Conservation (phyloP, 2,329 filamentous ascomycete genomes). For the Thielaviopsis euricoi region DNA sequence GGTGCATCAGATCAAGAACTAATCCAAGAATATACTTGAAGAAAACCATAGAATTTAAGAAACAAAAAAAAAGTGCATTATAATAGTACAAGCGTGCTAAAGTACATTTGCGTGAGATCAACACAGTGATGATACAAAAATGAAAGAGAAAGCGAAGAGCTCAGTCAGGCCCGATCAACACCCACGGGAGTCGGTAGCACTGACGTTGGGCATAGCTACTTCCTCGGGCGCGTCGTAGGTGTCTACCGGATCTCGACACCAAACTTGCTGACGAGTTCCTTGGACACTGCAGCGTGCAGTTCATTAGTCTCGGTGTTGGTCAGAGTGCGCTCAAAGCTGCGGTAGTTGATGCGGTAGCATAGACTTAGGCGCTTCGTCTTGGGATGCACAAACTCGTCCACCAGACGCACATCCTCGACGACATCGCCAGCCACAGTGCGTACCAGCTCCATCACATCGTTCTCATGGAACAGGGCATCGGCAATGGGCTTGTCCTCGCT, state of each 20-base stretch:
- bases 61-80: too few relatives aligned
- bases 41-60: too few relatives aligned
- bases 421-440: constrained; percentile 65
- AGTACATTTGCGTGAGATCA: too few relatives aligned
- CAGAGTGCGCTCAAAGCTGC: constrained; percentile 78
- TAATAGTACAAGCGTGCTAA: too few relatives aligned
- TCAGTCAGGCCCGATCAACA: too few relatives aligned
- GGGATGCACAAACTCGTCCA: constrained; percentile 79
- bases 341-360: constrained; percentile 88
- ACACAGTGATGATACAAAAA: too few relatives aligned
- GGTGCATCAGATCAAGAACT: too few relatives aligned
- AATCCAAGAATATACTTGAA: too few relatives aligned
- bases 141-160: too few relatives aligned
- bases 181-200: too few relatives aligned
- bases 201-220: too few relatives aligned
- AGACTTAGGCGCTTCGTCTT: constrained; percentile 68
- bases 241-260: constrained; percentile 56
- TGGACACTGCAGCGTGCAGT: constrained; percentile 53
- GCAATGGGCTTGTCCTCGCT: constrained; percentile 24
- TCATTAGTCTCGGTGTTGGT: constrained; percentile 67
- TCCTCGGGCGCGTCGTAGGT: too few relatives aligned
- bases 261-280: constrained; percentile 49
- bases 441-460: constrained; percentile 94
- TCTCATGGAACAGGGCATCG: constrained; percentile 60
- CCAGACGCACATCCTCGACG: constrained; percentile 72